Conservation (phyloP, 768 basidiomycete genomes). For the Scleroderma citrinum region DNA sequence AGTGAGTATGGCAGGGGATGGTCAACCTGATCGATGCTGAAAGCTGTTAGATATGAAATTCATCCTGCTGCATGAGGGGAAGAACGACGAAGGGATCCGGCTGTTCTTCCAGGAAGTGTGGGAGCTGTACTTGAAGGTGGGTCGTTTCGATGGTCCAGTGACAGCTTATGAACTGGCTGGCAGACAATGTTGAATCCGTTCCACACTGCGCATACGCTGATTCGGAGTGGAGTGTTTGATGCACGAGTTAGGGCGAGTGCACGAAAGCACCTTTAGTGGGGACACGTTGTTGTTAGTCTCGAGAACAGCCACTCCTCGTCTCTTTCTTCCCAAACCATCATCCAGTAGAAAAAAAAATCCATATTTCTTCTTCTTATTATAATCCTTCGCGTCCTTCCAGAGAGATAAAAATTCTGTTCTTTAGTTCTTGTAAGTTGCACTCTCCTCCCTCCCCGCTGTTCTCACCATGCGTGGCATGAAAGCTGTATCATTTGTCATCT, state of each 20-base stretch:
- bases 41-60: slow-evolving; percentile 80
- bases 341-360: slow-evolving; percentile 1
- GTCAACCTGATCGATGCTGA: slow-evolving; percentile 9
- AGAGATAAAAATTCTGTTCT: slow-evolving; percentile 7
- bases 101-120: slow-evolving; percentile 92
- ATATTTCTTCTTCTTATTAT: slow-evolving; percentile 12
- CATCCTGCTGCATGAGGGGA: slow-evolving; percentile 86
- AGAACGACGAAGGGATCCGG: slow-evolving; percentile 96
- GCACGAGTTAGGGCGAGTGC: slow-evolving; percentile 79
- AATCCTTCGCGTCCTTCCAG: slow-evolving; percentile 9
- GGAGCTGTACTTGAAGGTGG: slow-evolving; percentile 95
- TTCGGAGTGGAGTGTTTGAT: slow-evolving; percentile 81
- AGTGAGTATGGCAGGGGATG: slow-evolving; percentile 50
- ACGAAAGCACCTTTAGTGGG: slow-evolving; percentile 61
- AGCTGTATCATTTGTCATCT: slow-evolving; percentile 14
- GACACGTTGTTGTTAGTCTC: background rate
- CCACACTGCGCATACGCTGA: slow-evolving; percentile 81
- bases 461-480: background rate
- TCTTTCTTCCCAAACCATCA: slow-evolving; percentile 5
- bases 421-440: slow-evolving; percentile 12
- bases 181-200: slow-evolving; percentile 95
- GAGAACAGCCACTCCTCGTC: background rate
- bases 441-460: slow-evolving; percentile 3
- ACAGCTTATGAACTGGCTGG: background rate
- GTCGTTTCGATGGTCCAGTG: slow-evolving; percentile 5